Base-by-base conservation (phyloP, 2,329 filamentous ascomycete genomes). In the Massarina eburnea region DNA sequence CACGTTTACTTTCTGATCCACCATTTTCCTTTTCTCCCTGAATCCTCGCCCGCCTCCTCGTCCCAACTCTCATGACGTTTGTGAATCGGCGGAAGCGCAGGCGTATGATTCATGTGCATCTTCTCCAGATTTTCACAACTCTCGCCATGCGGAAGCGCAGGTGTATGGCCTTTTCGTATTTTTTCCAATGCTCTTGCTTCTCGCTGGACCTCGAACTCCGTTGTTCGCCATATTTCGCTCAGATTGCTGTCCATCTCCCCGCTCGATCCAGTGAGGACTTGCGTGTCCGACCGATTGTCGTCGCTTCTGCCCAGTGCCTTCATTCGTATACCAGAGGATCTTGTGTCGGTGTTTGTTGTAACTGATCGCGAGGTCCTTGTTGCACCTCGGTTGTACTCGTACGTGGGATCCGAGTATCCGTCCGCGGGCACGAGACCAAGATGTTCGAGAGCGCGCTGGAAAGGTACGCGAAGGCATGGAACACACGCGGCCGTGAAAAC, bases 401-500 rank as follows among this genome's bases (percentile, higher is more conserved):
- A 54, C 1, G 22, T 29, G 21, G 26, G 41, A 19, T 30, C 39
- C 38, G 49, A 53, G n/a, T n/a, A 10, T 46, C 43, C 24, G 3
- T 43, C 38, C 20, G 42, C 43, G 9, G 40, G 39, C 7, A 36
- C 37, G 3, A 36, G 20, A 7, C 18, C 20, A 6, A 21, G 40
- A 33, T 0, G 49, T 36, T 3, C 36, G 46, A 58, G 52, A 4
- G 35, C 32, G 20, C 44, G 41, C 38, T 58, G 55, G 46, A 59
- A 58, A 1, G 51, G 57, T 2, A 45, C 49, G 12, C 51, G 49
- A 10, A 60, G 35, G 32, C 55, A 58, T 2, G 55, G 57, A 8
- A 60, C 40, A 22, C 57, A 57, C 3, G 52, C 49, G 1, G 53
- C 55, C 10, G 55, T 51, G 33, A 60, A 50, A 17, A 47, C 52